Conservation (phyloP, 805 yeast genomes). For the Starmerella scarabaei region DNA sequence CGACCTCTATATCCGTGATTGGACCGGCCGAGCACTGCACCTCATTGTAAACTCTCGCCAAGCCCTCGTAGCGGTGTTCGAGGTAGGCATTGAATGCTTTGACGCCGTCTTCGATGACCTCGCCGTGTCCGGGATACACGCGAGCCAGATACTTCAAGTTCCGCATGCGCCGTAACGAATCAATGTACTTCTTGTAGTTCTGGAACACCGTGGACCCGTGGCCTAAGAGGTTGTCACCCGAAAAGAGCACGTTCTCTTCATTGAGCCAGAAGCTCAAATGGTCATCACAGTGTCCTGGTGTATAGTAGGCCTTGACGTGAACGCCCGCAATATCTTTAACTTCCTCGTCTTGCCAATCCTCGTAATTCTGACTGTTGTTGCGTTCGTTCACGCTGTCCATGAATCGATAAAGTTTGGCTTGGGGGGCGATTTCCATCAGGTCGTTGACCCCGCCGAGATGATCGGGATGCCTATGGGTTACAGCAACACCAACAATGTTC, state of each 20-base stretch:
- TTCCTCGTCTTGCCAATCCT: conserved; percentile 19
- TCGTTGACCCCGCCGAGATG: conserved; percentile 25
- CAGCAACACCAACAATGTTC: conserved; percentile 17
- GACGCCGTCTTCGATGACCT: conserved; percentile 24
- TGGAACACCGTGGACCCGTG: conserved; percentile 29
- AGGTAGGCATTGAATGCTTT: conserved; percentile 25
- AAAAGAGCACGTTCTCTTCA: conserved; percentile 26
- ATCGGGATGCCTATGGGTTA: conserved; percentile 31
- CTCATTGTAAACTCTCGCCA: conserved; percentile 22
- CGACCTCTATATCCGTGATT: conserved; percentile 17
- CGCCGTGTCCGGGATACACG: conserved; percentile 31
- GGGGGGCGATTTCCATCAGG: conserved; percentile 14
- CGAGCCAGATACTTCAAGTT: conserved; percentile 13
- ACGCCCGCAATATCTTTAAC: conserved; percentile 23
- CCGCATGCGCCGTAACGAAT: conserved; percentile 23
- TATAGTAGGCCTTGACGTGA: conserved; percentile 22
- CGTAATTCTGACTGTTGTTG: background rate
- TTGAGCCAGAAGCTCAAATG: conserved; percentile 28
- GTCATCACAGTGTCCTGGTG: conserved; percentile 31
- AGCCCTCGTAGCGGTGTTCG: conserved; percentile 27
- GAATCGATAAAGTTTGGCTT: conserved; percentile 14
- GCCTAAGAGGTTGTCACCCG: conserved; percentile 31
- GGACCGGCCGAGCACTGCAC: conserved; percentile 12
- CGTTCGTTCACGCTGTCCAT: conserved; percentile 1
- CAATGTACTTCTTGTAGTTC: conserved; percentile 24